phyloP scores from a whole-genome alignment of 2,329 filamentous ascomycete genomes.

The Phaeophleospora eucalypticola region DNA sequence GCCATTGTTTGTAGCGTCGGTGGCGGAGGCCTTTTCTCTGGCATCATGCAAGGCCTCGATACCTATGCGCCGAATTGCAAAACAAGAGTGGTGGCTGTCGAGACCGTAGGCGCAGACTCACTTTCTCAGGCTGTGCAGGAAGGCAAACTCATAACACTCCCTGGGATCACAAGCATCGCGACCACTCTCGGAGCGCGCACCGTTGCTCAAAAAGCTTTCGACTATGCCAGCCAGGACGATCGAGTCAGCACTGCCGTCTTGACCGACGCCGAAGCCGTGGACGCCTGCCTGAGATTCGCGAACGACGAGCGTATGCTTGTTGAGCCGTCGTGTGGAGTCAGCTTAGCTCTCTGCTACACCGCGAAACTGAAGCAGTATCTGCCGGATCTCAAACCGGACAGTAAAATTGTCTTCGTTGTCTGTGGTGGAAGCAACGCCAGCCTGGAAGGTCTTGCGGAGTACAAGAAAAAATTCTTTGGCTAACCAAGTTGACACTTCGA shows the following conservation, averaged over 20 bases:
- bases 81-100: slow-evolving; percentile 63
- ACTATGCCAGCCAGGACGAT: slow-evolving; percentile 50
- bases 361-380: slow-evolving; percentile 55
- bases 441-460: slow-evolving; percentile 47
- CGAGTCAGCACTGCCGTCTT: slow-evolving; percentile 61
- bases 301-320: slow-evolving; percentile 79
- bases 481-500: too few relatives aligned
- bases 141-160: slow-evolving; percentile 54
- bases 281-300: slow-evolving; percentile 70
- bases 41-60: slow-evolving; percentile 67
- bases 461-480: slow-evolving; percentile 38
- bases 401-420: slow-evolving; percentile 76
- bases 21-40: slow-evolving; percentile 75
- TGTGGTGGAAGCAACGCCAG: slow-evolving; percentile 64
- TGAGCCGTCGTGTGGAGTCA: slow-evolving; percentile 81
- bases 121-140: slow-evolving; percentile 60
- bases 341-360: slow-evolving; percentile 65
- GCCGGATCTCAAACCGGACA: slow-evolving; percentile 55
- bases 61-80: slow-evolving; percentile 29
- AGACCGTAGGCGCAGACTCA: slow-evolving; percentile 70
- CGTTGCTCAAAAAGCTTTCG: slow-evolving; percentile 66
- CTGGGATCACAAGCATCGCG: slow-evolving; percentile 70
- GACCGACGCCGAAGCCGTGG: slow-evolving; percentile 72
- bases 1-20: slow-evolving; percentile 74
- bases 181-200: slow-evolving; percentile 68